Evolutionary conservation across 176 grass and related monocot genomes (phyloP).

Genomic region (Aegilops tauschii): DNA sequence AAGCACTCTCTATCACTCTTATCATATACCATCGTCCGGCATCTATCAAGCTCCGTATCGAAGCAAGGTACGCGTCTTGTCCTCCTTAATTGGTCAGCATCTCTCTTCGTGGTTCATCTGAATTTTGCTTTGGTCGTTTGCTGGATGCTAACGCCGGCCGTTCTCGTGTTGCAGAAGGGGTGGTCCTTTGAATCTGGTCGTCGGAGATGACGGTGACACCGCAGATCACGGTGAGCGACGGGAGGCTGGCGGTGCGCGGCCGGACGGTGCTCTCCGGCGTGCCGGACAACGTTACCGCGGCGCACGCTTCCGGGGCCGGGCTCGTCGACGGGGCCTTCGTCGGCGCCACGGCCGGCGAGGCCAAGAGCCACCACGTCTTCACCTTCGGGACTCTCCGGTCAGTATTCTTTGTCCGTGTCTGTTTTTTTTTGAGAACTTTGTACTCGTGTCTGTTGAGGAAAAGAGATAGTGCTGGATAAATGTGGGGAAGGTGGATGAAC

Average conservation of each 20-base stretch:
- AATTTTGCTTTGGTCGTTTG: background rate
- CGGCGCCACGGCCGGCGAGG: slow-evolving; percentile 45
- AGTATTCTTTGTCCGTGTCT: background rate
- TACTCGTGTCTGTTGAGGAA: background rate
- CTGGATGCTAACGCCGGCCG: background rate
- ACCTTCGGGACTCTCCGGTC: slow-evolving; percentile 71
- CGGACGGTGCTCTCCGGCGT: slow-evolving; percentile 70
- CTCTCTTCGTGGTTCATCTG: background rate
- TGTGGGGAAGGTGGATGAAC: background rate
- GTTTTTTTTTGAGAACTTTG: background rate
- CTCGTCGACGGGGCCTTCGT: slow-evolving; percentile 67
- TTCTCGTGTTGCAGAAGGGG: background rate
- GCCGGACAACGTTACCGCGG: slow-evolving; percentile 51
- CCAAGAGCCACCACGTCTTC: slow-evolving; percentile 75
- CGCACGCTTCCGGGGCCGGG: slow-evolving; percentile 42
- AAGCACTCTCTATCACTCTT: background rate
- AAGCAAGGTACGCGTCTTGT: background rate
- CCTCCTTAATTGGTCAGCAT: background rate
- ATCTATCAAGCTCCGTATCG: background rate
- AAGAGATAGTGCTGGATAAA: background rate
- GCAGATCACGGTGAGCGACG: slow-evolving; percentile 56
- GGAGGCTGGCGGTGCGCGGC: slow-evolving; percentile 55
- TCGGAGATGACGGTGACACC: slow-evolving; percentile 67
- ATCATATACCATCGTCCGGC: background rate
- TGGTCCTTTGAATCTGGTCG: background rate